Base-by-base conservation (phyloP, 2,329 filamentous ascomycete genomes). In the Calonectria hongkongensis region DNA sequence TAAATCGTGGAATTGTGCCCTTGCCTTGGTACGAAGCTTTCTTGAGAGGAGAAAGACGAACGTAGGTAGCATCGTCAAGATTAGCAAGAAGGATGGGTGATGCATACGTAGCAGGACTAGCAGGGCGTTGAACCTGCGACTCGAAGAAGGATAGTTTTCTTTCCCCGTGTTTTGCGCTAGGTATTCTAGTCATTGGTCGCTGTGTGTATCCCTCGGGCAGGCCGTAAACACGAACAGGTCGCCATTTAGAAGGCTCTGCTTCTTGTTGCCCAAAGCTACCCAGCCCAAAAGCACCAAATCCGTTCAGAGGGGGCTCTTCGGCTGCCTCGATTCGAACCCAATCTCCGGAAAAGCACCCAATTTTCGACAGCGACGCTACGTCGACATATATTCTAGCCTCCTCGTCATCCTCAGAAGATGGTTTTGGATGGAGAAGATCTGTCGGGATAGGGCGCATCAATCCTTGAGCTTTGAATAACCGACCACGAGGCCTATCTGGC, bases 301-400 rank as follows among this genome's bases (percentile, higher is more conserved):
- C 94, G 82, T 91, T 93, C 18, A 87, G 86, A 27, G 90, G 93
- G 72, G 94, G 94, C 81, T 95, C 94, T 76, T 94, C 90, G 0
- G 94, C 90, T 7, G 91, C 89, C 84, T 98, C 95, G 13, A 98
- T 88, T 27, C 94, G 92, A 13, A 98, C 95, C 97, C 97, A 99
- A 81, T 99, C 97, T 36, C 97, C 97, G 0, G 96, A 98, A 82
- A 99, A 99, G 83, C 96, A 98, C 18, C 96, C 96, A 67, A 99
- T 93, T 78, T 96, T 95, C 16, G 95, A 93, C 25, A 99, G 85
- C 1, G 95, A 94, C 70, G 91, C 93, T 9, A 97, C 93, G 79
- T 98, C 95, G 6, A 99, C 96, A 80, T 96, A 99, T 2, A 98
- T 90, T 60, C 97, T 92, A 2, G 95, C 93, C 78, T 97, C 94